Percentiles rank a stretch among this genome's conserved stretches.
phyloP scores from a whole-genome alignment of 2,329 filamentous ascomycete genomes.

The Botryotinia globosa region DNA sequence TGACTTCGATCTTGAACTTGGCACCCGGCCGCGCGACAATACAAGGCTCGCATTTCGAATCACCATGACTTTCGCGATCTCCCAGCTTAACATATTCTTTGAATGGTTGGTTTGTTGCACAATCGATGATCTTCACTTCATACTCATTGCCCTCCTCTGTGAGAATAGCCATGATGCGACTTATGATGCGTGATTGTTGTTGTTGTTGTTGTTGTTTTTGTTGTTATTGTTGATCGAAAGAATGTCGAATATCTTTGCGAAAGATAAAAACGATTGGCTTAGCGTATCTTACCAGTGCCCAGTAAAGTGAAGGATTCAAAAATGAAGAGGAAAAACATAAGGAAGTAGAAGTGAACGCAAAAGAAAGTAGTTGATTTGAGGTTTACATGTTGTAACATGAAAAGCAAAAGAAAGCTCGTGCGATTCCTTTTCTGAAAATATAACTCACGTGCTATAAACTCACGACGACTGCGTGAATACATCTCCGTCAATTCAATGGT shows the following conservation, averaged over 20 bases:
- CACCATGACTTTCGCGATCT: neutral
- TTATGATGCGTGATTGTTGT: too few species aligned
- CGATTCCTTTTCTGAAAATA: neutral
- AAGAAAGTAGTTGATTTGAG: neutral
- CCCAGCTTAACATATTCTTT: constrained; percentile 19
- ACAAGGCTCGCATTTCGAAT: too few species aligned
- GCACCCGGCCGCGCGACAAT: too few species aligned
- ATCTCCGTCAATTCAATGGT: too few species aligned
- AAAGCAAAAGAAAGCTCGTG: neutral
- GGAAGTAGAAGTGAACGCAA: neutral
- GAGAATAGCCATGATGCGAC: neutral
- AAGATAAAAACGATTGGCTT: neutral
- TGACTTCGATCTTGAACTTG: too few species aligned
- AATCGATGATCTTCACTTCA: neutral
- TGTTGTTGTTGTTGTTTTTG: neutral
- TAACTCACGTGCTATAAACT: neutral
- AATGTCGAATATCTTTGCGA: too few species aligned
- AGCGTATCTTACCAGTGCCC: neutral
- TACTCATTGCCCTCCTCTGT: neutral
- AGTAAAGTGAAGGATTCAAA: neutral
- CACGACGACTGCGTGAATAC: too few species aligned
- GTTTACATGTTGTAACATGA: neutral
- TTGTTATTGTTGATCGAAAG: neutral
- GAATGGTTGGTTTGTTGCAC: neutral
- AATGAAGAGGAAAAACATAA: neutral